These are phyloP conservation scores for Anthoceros angustus DNA, from an alignment of 225 moss, liverwort and hornwort genomes.

Conservation along the genomic window DNA sequence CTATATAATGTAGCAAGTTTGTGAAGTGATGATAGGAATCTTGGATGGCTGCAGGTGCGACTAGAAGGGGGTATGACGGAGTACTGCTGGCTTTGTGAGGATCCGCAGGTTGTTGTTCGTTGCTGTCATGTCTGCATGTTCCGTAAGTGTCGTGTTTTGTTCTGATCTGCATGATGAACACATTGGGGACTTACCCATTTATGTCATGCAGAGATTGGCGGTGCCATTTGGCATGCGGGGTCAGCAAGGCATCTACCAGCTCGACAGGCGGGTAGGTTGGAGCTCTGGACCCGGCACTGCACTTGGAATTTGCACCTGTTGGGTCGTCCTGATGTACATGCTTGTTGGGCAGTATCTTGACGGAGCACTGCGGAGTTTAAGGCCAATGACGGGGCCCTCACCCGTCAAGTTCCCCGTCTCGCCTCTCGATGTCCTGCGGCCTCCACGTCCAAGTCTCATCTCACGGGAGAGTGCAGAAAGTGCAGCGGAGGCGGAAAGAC, in stretches of 20 bases:
- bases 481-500: too few relatives aligned
- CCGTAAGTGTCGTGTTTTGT: too few relatives aligned
- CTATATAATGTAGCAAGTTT: background rate
- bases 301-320: background rate
- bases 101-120: conserved; percentile 20
- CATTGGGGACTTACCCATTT: background rate
- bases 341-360: conserved; percentile 14
- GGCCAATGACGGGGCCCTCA: conserved; percentile 12
- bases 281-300: background rate
- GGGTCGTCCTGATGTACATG: background rate
- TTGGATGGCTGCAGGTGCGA: conserved; percentile 17
- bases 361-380: conserved; percentile 20
- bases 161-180: background rate
- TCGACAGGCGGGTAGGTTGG: conserved; percentile 19
- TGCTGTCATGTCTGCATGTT: background rate
- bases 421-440: too few relatives aligned
- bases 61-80: conserved; percentile 26
- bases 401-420: conserved; percentile 14
- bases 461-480: too few relatives aligned
- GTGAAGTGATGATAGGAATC: background rate
- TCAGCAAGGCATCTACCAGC: conserved; percentile 21
- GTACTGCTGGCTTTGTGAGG: conserved; percentile 35
- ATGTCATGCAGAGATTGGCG: conserved; percentile 20
- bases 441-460: too few relatives aligned
- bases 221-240: conserved; percentile 34